phyloP scores from a whole-genome alignment of 257 asterid genomes.

The Lantana camara region DNA sequence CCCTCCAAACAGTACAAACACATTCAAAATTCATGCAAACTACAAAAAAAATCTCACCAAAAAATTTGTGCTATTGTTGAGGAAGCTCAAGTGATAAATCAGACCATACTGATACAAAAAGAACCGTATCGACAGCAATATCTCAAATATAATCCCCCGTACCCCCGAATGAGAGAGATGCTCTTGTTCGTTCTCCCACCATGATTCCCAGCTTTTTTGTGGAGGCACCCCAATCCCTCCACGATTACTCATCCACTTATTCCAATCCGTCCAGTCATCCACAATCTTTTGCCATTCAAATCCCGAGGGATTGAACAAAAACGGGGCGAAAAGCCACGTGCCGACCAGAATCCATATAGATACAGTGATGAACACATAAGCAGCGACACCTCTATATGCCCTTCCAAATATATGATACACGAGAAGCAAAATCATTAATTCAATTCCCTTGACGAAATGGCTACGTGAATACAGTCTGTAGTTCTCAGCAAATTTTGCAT shows the following conservation, averaged over 20 bases:
- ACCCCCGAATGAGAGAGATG: conserved; percentile 76
- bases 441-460: conserved; percentile 91
- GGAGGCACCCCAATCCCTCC: conserved; percentile 96
- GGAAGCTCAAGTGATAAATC: conserved; percentile 82
- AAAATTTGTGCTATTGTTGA: conserved; percentile 41
- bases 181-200: conserved; percentile 94
- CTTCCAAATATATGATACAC: conserved; percentile 88
- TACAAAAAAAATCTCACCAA: conserved; percentile 50
- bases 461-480: conserved; percentile 82
- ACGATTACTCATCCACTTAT: conserved; percentile 81
- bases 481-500: conserved; percentile 90
- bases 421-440: conserved; percentile 83
- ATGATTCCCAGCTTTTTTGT: conserved; percentile 94
- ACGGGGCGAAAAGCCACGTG: conserved; percentile 96
- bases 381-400: conserved; percentile 59
- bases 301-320: conserved; percentile 93
- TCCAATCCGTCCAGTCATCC: conserved; percentile 97
- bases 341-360: conserved; percentile 90
- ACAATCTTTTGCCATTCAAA: conserved; percentile 94
- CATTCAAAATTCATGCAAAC: neutral
- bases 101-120: conserved; percentile 88
- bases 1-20: neutral
- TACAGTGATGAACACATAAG: conserved; percentile 75
- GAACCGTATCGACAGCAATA: conserved; percentile 79
- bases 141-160: conserved; percentile 73